phyloP scores from a whole-genome alignment of 352 stramenopile genomes.

The Pythium aphanidermatum region DNA sequence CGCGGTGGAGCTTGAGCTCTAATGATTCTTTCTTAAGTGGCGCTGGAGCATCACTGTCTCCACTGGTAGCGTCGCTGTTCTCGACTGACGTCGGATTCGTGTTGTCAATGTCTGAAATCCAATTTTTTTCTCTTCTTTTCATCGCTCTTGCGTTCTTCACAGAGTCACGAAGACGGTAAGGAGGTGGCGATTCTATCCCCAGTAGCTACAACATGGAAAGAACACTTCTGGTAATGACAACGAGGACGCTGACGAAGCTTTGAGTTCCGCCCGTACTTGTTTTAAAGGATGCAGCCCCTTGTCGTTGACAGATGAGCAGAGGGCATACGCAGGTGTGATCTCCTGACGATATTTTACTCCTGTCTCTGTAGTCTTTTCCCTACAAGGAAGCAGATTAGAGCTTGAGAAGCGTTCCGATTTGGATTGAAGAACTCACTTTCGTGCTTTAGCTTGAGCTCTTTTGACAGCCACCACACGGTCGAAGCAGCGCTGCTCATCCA shows the following conservation, averaged over 20 bases:
- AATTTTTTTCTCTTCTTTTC: background rate
- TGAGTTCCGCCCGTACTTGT: background rate
- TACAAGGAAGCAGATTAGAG: no score
- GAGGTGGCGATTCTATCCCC: background rate
- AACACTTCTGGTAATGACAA: background rate
- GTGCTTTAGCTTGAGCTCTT: background rate
- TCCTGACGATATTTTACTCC: no score
- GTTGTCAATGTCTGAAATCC: constrained; percentile 4
- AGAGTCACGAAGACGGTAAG: background rate
- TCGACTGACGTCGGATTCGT: no score
- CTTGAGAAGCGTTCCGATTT: background rate
- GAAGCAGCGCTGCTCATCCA: constrained; percentile 9
- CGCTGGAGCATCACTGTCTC: background rate
- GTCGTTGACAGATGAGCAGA: background rate
- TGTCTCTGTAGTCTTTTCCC: no score
- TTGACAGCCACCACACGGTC: background rate
- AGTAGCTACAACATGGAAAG: constrained; percentile 1
- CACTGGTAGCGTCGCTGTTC: no score
- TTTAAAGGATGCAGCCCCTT: background rate
- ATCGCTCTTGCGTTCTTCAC: background rate
- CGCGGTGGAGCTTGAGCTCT: constrained; percentile 12
- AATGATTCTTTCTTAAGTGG: background rate
- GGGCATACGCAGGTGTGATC: background rate
- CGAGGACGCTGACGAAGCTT: background rate
- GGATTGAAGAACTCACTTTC: background rate